Conservation (phyloP, 768 basidiomycete genomes). For the Gloeopeniophorella convolvens region DNA sequence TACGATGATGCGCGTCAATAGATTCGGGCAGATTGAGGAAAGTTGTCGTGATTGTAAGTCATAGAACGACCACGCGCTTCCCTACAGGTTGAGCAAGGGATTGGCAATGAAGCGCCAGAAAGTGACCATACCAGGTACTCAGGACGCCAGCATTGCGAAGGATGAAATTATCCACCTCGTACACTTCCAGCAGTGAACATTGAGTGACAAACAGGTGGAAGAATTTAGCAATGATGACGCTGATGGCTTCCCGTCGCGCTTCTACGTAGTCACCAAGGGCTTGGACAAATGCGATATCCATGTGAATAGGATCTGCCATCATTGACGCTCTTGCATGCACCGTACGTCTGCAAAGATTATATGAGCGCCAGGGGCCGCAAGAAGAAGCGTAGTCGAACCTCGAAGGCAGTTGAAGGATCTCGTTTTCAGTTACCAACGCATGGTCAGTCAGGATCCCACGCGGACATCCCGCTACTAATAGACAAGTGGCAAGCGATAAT, state of each 20-base stretch:
- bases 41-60: conserved; percentile 52
- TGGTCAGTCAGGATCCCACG: conserved; percentile 37
- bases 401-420: conserved; percentile 46
- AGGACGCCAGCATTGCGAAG: conserved; percentile 53
- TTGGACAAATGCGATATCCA: conserved; percentile 52
- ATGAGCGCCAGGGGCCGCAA: neutral
- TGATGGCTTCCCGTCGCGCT: conserved; percentile 42
- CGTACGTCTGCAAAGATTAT: conserved; percentile 39
- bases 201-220: conserved; percentile 53
- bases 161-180: conserved; percentile 71
- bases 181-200: conserved; percentile 52
- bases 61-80: conserved; percentile 65
- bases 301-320: conserved; percentile 51
- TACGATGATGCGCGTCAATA: conserved; percentile 53
- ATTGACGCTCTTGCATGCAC: conserved; percentile 35
- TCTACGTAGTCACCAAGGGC: conserved; percentile 46
- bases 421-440: conserved; percentile 43
- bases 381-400: conserved; percentile 37
- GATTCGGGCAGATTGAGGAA: conserved; percentile 43
- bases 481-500: conserved; percentile 51
- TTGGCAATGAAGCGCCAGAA: neutral
- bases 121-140: conserved; percentile 46
- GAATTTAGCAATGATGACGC: conserved; percentile 54
- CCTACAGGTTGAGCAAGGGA: too few relatives aligned
- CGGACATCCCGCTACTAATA: conserved; percentile 64